Evolutionary conservation across 2,329 filamentous ascomycete species (phyloP), one percentile per base, ranked within the genome.

Genomic region (Trichoderma sp.): DNA sequence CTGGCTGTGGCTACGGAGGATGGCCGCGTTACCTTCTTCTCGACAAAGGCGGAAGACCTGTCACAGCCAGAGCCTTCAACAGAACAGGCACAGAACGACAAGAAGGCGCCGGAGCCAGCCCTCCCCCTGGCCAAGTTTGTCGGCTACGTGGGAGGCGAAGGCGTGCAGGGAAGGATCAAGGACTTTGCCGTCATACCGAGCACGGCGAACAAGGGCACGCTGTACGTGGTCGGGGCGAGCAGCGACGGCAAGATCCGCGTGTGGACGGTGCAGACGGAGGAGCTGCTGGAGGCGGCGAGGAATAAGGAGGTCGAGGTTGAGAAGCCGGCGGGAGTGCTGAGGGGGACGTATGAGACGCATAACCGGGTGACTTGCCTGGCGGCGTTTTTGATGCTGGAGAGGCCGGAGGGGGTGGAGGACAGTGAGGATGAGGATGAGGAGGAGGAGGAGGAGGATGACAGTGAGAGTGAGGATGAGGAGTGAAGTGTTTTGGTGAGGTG

Each of bases 351-450:
- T 72, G 90, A 93, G 77, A 97, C 93, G 24, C 88, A 89, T 52
- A 93, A 94, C 75, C 83, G 95, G 64, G 93, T 98, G 70, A 98
- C 93, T 44, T 98, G 95, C 75, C 74, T 98, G 72, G 88, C 87
- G 71, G 90, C 90, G 24, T 98, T 96, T 79, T 81, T 91, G 68
- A 96, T 98, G 92, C 85, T 91, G 76, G 84, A 88, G 71, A 81
- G 83, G 54, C 84, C 86, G 17, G 86, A 88, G 47, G 84, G 83
- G 24, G 80, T 82, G 51, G 87, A 87, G 70, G 86, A 85, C 19
- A 85, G 82, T 72, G 86, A 86, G 64, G 80, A 80, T 54, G 81
- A 83, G 68, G 77, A 77, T 48, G 82, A 78, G 17, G 77, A 77
- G 39, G 81, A 79, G 12, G 79, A 78, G 0, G 75, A 77, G 51